Base-by-base conservation (phyloP, 768 basidiomycete genomes). In the Lactarius indigo region DNA sequence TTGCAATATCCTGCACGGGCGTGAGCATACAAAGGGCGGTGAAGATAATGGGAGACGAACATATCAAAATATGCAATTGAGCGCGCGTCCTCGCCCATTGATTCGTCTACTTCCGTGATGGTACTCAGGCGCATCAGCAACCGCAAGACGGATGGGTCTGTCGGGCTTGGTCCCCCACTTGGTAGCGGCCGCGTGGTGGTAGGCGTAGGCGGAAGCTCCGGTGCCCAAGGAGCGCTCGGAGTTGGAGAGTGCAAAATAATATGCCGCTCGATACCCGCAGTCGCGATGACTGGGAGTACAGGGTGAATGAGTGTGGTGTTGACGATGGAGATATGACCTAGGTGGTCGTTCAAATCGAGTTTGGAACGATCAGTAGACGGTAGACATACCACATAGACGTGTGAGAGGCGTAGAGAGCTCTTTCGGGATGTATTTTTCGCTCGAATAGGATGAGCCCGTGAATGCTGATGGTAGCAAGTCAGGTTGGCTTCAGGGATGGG, bases 271-370 rank as follows among this genome's bases (percentile, higher is more conserved):
- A 94, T 83, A 3, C 92, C 92, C 5, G 87, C 80, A 5, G 91
- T 91, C 41, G 84, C 81, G 35, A 91, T 78, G 63, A 87, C 82
- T 4, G 89, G 82, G 50, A 88, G 79, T 26, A 83, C 79, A 2
- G 92, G 92, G 73, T 94, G 92, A 64, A 92, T 85, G 30, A 89
- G 75, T 3, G 84, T 79, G 0, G 86, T 84, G 73, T 94, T 94
- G 55, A 93, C 86, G 61, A 94, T 91, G 1, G 91, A 91, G 47
- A 82, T 78, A 73, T 93, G 91, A 5, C 90, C 89, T 87, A 50
- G 65, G 28, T 54, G 47, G 50, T 15, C 44, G 47, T 42, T 18
- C 28, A 30, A 28, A 44, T 13, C 35, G 28, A 17, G 33, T 28
- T 20, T 31, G 31, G 35, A 10, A 17, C 17, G 35, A 31, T n/a